phyloP scores from a whole-genome alignment of 768 basidiomycete species.

The Trametes meyenii region DNA sequence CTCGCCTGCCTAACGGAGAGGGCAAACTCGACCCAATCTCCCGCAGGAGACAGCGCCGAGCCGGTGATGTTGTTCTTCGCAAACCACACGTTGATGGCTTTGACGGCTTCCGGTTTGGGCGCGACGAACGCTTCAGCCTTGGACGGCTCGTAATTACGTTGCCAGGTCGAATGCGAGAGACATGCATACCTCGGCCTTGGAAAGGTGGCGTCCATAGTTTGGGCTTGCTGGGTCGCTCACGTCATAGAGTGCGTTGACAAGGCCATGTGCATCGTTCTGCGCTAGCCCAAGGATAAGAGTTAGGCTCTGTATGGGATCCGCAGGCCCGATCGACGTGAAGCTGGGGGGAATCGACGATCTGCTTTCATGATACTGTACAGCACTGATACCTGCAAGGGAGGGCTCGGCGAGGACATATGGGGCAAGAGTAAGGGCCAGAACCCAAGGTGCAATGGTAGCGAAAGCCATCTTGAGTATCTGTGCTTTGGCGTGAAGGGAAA shows the following conservation, averaged over 20 bases:
- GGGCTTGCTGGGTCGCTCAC: conserved; percentile 36
- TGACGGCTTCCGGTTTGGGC: conserved; percentile 23
- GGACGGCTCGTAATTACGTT: not conserved
- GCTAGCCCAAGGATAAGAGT: conserved; percentile 38
- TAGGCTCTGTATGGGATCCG: conserved; percentile 30
- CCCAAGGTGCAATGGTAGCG: no score
- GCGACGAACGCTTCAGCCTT: conserved; percentile 26
- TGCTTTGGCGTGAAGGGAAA: no score
- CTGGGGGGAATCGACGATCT: conserved; percentile 27
- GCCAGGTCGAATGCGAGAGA: not conserved
- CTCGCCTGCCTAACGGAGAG: conserved; percentile 33
- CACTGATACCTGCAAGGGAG: no score
- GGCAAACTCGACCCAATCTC: conserved; percentile 30
- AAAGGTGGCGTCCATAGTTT: conserved; percentile 36
- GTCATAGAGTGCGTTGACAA: conserved; percentile 36
- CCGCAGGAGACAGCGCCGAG: conserved; percentile 23
- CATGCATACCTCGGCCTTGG: conserved; percentile 35
- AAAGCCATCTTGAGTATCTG: no score
- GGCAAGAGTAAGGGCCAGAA: no score
- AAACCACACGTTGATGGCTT: conserved; percentile 30
- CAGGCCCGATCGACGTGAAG: conserved; percentile 33
- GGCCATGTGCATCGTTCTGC: conserved; percentile 35
- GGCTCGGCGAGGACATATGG: no score
- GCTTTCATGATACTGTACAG: not conserved
- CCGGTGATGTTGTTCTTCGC: conserved; percentile 25